Percentiles rank a stretch among this genome's conserved stretches.
phyloP scores from a whole-genome alignment of 2,329 filamentous ascomycete genomes.

The Sporothrix protearum region DNA sequence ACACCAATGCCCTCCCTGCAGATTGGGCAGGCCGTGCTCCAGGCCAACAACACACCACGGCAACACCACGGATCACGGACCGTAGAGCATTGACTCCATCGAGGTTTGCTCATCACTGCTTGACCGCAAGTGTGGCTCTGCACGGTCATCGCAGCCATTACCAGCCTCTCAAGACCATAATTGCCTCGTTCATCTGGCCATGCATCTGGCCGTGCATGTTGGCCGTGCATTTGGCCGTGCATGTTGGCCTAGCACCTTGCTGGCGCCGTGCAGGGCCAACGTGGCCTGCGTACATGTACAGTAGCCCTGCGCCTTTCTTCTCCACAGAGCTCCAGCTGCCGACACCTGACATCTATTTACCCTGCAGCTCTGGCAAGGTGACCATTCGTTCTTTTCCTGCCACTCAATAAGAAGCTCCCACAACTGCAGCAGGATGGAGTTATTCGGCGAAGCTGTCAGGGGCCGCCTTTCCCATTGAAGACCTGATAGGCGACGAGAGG shows the following conservation, averaged over 20 bases:
- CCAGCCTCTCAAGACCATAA: not conserved
- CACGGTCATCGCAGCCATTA: not conserved
- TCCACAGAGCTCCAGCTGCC: not conserved
- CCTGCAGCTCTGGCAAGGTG: not conserved
- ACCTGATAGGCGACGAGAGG: not conserved
- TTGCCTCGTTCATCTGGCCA: not conserved
- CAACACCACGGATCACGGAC: not conserved
- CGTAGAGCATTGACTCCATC: not conserved
- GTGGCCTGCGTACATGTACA: not conserved
- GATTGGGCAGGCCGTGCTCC: no score
- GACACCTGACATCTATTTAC: no score
- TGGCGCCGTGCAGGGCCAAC: not conserved
- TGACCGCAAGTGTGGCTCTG: slow-evolving; percentile 3
- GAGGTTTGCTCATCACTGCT: not conserved
- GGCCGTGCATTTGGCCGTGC: not conserved
- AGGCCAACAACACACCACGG: not conserved
- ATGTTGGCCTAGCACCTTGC: not conserved
- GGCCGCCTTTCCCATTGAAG: not conserved
- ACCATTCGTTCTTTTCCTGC: not conserved
- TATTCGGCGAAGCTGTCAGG: not conserved
- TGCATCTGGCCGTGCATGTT: not conserved
- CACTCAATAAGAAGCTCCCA: not conserved
- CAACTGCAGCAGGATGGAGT: not conserved
- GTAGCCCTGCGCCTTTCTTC: not conserved
- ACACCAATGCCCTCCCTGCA: not conserved